Conservation (phyloP, 1,284 basidiomycete genomes). For the Irpex lacteus region DNA sequence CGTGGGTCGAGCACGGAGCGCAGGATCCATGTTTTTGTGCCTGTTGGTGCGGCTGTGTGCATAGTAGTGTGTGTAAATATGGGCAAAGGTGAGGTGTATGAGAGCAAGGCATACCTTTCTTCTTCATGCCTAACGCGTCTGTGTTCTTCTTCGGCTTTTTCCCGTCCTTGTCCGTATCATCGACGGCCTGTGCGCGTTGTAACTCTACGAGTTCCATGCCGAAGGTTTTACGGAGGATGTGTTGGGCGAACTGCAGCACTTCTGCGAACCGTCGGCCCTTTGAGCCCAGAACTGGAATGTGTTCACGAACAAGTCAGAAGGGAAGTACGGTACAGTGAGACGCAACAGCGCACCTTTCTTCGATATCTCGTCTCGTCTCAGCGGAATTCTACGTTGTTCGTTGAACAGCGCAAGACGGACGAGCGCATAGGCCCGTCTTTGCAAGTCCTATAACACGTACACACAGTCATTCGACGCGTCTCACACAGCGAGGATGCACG, state of each 20-base stretch:
- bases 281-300: slow-evolving; percentile 52
- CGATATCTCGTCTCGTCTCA: slow-evolving; percentile 72
- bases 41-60: slow-evolving; percentile 44
- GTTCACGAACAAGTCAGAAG: no score
- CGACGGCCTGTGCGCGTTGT: slow-evolving; percentile 48
- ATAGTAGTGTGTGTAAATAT: background rate
- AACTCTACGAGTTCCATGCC: slow-evolving; percentile 79
- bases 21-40: slow-evolving; percentile 75
- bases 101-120: slow-evolving; percentile 36
- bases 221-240: slow-evolving; percentile 55
- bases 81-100: background rate
- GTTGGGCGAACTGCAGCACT: slow-evolving; percentile 59
- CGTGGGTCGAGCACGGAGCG: slow-evolving; percentile 56
- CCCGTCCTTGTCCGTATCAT: slow-evolving; percentile 33
- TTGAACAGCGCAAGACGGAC: slow-evolving; percentile 72
- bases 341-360: slow-evolving; percentile 57
- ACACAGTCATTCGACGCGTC: background rate
- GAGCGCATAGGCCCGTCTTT: slow-evolving; percentile 59
- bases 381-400: slow-evolving; percentile 57
- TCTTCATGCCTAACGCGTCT: slow-evolving; percentile 53
- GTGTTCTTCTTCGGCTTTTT: slow-evolving; percentile 27
- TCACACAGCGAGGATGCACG: background rate
- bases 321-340: background rate
- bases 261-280: slow-evolving; percentile 53
- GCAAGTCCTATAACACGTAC: slow-evolving; percentile 43